Conservation (phyloP, 306 rosid genomes). For the cucumber (Cucumis sativus) region Cucumber_9930_V3 NC_026656.2:18528001-18528500, state of each 20-base stretch:
- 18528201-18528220: conserved; percentile 36
- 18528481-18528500: conserved; percentile 35
- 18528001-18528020: conserved; percentile 63
- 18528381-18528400: not conserved
- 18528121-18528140: conserved; percentile 8
- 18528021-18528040: conserved; percentile 34
- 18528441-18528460: conserved; percentile 67
- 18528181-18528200: conserved; percentile 55
- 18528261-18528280: conserved; percentile 18
- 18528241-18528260: conserved; percentile 37
- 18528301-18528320: conserved; percentile 46
- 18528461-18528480: conserved; percentile 55
- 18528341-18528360: not conserved
- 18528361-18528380: not conserved
- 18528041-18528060: conserved; percentile 44
- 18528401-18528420: not conserved
- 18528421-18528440: conserved; percentile 13
- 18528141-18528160: conserved; percentile 3
- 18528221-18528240: conserved; percentile 43
- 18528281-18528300: conserved; percentile 41
- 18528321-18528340: conserved; percentile 43
- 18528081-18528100: conserved; percentile 16
- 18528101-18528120: conserved; percentile 15
- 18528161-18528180: conserved; percentile 52
- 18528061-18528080: conserved; percentile 47